Evolutionary conservation across 306 rosid species (phyloP), one percentile per base, ranked within the genome.

Genomic region (Casuarina equisetifolia): DNA sequence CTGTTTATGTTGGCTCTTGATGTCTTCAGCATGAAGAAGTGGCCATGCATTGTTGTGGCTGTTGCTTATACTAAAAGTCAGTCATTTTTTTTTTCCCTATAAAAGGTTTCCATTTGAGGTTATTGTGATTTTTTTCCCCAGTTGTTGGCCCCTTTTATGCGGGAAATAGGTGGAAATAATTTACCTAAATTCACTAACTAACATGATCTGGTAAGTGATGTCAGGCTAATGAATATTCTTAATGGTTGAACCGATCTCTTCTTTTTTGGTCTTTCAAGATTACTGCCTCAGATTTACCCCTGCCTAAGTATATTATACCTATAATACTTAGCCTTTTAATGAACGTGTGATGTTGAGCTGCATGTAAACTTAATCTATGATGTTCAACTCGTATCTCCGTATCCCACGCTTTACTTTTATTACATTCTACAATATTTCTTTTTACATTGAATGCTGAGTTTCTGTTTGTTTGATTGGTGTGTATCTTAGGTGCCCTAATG

Each of bases 401-500:
- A 25, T 25, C 32, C 32, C 32, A 25, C 1, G 32, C 32, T 25
- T 25, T 25, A 35, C 45, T 19, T 62, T 3, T 1, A 12, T 32
- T 62, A 17, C 36, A 32, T 36, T 62, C 4, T 17, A 35, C 35
- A 17, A 19, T 55, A 5, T 2, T 1, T 62, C 38, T 38, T 1
- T 38, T 9, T 15, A 20, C 4, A 17, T 16, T 66, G 50, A 17
- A 40, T 66, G 8, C 50, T 40, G 17, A 1, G 16, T 66, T 39
- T 66, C 15, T 42, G 50, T 66, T 64, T 64, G 72, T 8, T 51
- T 67, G 36, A 40, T 63, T 45, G 39, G 32, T 66, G 25, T 52
- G 67, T 70, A 70, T 76, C 74, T 79, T 92, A 91, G 97, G 98
- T 74, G 98, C 98, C 1, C 67, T 91, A 55, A 48, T 87, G 61